A percentile compares a stretch with the other conserved stretches of the same genome.
Conservation (phyloP, 2,329 filamentous ascomycete species). For the Juglanconis oblonga region DNA sequence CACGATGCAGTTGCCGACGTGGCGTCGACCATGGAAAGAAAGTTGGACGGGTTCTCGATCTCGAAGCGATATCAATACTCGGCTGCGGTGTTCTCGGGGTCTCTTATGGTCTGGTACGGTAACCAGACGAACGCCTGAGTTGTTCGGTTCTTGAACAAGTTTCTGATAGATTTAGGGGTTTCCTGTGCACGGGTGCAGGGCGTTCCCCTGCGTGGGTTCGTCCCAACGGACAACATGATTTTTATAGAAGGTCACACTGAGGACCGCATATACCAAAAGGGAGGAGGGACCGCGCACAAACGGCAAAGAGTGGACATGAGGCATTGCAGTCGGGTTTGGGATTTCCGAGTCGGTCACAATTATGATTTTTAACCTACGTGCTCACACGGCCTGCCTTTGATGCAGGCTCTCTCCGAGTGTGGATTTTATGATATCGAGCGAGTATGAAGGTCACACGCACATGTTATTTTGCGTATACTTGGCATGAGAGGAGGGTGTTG, state of each 20-base stretch:
- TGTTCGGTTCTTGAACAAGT: no score
- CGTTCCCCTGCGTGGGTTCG: no score
- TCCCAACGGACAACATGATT: background rate
- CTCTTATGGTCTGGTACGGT: background rate
- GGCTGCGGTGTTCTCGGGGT: slow-evolving; percentile 1
- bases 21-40: background rate
- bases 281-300: background rate
- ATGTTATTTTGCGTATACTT: background rate
- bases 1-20: background rate
- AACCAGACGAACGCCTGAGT: no score
- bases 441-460: background rate
- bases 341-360: background rate
- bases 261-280: slow-evolving; percentile 18
- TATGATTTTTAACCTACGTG: background rate
- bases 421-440: background rate
- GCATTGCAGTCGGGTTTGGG: slow-evolving; percentile 11
- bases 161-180: background rate
- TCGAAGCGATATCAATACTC: background rate
- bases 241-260: slow-evolving; percentile 17
- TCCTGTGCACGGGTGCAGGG: background rate
- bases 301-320: slow-evolving; percentile 8
- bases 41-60: background rate
- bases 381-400: no score
- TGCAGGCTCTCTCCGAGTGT: background rate
- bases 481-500: background rate